Evolutionary conservation across 2,329 filamentous ascomycete genomes (phyloP).

Genomic region (Paraconiothyrium sp.): DNA sequence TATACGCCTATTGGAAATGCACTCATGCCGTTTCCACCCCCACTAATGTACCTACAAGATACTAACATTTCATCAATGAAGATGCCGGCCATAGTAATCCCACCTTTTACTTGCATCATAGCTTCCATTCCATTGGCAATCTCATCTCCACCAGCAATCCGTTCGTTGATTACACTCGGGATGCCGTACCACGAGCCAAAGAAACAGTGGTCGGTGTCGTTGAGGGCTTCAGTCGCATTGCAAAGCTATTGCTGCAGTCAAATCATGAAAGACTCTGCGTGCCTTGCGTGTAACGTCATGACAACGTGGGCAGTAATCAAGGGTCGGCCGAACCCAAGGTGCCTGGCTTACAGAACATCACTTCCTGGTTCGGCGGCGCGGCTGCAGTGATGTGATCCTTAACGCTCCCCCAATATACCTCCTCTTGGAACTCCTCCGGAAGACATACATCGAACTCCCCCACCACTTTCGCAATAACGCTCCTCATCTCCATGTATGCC

Average conservation of each 20-base stretch:
- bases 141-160: background rate
- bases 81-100: background rate
- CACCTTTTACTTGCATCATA: conserved; percentile 50
- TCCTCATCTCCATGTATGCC: conserved; percentile 71
- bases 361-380: conserved; percentile 20
- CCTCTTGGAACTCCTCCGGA: conserved; percentile 26
- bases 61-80: background rate
- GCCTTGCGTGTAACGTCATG: too few species aligned
- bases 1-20: background rate
- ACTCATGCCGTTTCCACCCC: conserved; percentile 58
- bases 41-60: conserved; percentile 54
- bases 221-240: conserved; percentile 48
- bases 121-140: conserved; percentile 26
- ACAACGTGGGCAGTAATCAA: too few species aligned
- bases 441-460: conserved; percentile 64
- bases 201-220: conserved; percentile 48
- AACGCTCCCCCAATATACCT: conserved; percentile 30
- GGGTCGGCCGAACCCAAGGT: too few species aligned
- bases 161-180: conserved; percentile 55
- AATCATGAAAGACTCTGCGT: too few species aligned
- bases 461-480: conserved; percentile 66
- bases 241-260: too few species aligned
- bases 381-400: conserved; percentile 39
- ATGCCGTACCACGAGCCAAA: conserved; percentile 54
- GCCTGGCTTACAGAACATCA: background rate